phyloP scores from a whole-genome alignment of 1,284 basidiomycete genomes.

The Moesziomyces sp. region DNA sequence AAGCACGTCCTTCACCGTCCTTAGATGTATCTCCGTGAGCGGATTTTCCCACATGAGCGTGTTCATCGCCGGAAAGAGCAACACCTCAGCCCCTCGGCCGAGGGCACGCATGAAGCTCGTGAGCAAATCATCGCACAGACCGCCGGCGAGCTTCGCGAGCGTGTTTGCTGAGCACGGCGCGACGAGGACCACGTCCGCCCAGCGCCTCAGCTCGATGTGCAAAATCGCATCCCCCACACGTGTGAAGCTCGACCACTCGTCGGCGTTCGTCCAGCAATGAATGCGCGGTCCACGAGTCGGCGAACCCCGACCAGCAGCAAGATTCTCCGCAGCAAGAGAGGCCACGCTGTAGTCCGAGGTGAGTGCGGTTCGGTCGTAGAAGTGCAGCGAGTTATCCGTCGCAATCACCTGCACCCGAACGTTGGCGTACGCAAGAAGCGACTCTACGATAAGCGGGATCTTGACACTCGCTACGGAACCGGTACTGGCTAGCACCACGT shows the following conservation, averaged over 20 bases:
- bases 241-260: constrained; percentile 84
- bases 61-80: constrained; percentile 97
- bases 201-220: constrained; percentile 90
- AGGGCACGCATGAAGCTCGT: constrained; percentile 90
- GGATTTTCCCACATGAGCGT: constrained; percentile 96
- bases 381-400: constrained; percentile 80
- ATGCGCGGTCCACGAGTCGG: constrained; percentile 54
- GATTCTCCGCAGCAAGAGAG: constrained; percentile 49
- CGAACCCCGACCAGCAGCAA: constrained; percentile 16
- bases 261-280: constrained; percentile 85
- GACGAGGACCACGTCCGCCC: constrained; percentile 94
- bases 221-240: constrained; percentile 89
- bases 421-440: constrained; percentile 76
- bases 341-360: constrained; percentile 10
- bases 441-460: constrained; percentile 84
- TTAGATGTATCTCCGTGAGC: constrained; percentile 84
- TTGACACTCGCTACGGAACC: constrained; percentile 96
- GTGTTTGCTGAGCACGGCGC: constrained; percentile 97
- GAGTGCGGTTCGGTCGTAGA: constrained; percentile 76
- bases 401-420: constrained; percentile 87
- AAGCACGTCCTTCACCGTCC: constrained; percentile 77
- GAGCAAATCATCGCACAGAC: constrained; percentile 88
- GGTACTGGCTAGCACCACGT: constrained; percentile 86
- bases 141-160: constrained; percentile 87
- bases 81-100: constrained; percentile 81